Base-by-base conservation (phyloP, 2,329 filamentous ascomycete species). In the Ramularia collo-cygni region DNA sequence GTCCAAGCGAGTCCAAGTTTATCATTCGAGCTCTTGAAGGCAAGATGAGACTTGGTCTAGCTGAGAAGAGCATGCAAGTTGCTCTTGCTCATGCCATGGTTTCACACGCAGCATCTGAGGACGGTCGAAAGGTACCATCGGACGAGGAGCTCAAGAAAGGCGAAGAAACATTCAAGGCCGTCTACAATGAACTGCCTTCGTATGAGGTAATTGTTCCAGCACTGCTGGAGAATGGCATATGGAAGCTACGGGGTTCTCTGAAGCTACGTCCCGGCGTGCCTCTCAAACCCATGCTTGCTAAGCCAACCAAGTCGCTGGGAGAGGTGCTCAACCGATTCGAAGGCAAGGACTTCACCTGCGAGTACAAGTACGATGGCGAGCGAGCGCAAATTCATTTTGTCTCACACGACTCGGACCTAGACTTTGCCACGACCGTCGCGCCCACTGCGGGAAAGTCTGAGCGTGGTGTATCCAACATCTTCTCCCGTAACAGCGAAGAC, bases 281-380 rank as follows among this genome's bases (percentile, higher is more conserved):
- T 1, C 72, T 98, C 43, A 98, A 98, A 64, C 92, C 92, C 54
- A 98, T 98, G 92, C 74, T 98, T 68, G 92, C 92, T 14, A 96
- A 96, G 57, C 92, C 92, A 3, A 98, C 92, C 8, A 98, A 98
- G 63, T 89, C 92, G 4, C 95, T 98, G 55, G 95, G 89, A 1
- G 92, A 98, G 65, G 92, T 98, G 0, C 74, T 98, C 8, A 90
- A 98, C 64, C 85, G 92, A 4, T 98, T 98, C 51, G 92, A 96
- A 60, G 81, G 85, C 48, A 92, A 95, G 59, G 84, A 83, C 17
- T 98, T 98, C 57, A 96, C 92, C 1, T 98, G 92, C 66, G 92
- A 98, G 62, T 98, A 94, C 73, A 98, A 98, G 64, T 98, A 98
- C 58, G 92, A 98, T 56, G 92, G 92, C 35, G 92, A 98, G 64